These are phyloP conservation scores for Eimeria brunetti DNA, from an alignment of 169 alveolate species.

Conservation along the genomic window DNA sequence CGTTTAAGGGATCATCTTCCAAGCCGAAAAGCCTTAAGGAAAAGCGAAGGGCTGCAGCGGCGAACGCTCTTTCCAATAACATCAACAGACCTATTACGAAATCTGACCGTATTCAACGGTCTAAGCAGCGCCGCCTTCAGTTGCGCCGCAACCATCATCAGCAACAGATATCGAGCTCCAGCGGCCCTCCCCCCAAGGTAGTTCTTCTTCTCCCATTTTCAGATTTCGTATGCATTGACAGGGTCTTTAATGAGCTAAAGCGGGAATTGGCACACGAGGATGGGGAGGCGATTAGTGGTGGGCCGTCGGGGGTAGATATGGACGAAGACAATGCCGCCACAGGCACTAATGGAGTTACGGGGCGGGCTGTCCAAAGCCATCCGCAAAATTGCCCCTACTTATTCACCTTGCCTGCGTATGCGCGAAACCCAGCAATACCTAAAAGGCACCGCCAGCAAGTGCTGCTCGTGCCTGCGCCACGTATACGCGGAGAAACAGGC, in stretches of 20 bases:
- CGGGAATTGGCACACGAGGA: not conserved
- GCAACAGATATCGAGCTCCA: slow-evolving; percentile 1
- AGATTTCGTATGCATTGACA: slow-evolving; percentile 8
- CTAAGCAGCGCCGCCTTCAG: slow-evolving; percentile 69
- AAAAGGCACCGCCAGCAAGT: slow-evolving; percentile 61
- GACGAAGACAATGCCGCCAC: slow-evolving; percentile 7
- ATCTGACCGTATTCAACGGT: slow-evolving; percentile 46
- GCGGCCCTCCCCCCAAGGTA: slow-evolving; percentile 60
- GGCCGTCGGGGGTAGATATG: not conserved
- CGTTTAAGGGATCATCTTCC: slow-evolving; percentile 72
- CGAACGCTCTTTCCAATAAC: slow-evolving; percentile 2
- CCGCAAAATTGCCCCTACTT: slow-evolving; percentile 20
- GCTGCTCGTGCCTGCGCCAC: slow-evolving; percentile 75
- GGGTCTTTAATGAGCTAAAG: not conserved
- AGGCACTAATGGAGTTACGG: not conserved
- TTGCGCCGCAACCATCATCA: slow-evolving; percentile 34
- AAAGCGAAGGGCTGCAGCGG: slow-evolving; percentile 67
- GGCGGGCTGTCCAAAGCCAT: not conserved
- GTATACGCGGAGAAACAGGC: not conserved
- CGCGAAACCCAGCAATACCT: slow-evolving; percentile 68
- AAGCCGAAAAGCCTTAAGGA: slow-evolving; percentile 49
- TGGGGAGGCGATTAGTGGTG: not conserved
- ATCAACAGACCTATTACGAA: slow-evolving; percentile 28
- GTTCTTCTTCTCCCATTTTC: slow-evolving; percentile 57
- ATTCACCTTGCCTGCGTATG: slow-evolving; percentile 71